These are phyloP conservation scores for Brassica incana DNA, from an alignment of 345 rosid species.

Conservation along the genomic window DNA sequence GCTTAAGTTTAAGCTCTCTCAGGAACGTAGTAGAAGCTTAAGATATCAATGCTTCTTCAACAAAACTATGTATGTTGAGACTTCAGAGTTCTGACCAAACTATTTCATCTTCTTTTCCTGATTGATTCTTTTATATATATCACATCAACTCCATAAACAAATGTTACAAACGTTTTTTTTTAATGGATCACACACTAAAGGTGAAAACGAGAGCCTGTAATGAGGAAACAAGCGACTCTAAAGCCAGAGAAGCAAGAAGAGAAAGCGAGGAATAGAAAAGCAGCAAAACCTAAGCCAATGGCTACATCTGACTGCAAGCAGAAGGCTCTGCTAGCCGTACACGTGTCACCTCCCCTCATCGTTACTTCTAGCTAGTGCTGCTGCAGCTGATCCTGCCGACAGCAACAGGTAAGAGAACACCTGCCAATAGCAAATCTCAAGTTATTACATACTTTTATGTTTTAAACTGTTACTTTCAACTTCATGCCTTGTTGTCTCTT, in stretches of 20 bases:
- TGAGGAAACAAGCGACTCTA: conserved; percentile 70
- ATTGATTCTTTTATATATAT: background rate
- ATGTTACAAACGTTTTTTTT: background rate
- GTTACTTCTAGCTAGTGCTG: conserved; percentile 61
- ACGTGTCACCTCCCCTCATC: conserved; percentile 53
- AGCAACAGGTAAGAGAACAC: conserved; percentile 78
- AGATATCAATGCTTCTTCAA: too few species aligned
- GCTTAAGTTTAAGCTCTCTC: too few species aligned
- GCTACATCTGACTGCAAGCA: conserved; percentile 79
- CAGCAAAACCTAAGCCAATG: conserved; percentile 74
- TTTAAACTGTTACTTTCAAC: background rate
- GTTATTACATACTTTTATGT: background rate
- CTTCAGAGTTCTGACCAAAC: background rate
- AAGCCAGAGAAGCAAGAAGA: conserved; percentile 85
- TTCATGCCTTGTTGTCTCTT: background rate
- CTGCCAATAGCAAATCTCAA: conserved; percentile 36
- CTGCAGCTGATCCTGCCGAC: conserved; percentile 81
- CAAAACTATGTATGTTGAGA: background rate
- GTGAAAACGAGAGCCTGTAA: conserved; percentile 86
- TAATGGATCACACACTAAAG: conserved; percentile 31
- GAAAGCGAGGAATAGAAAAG: conserved; percentile 68
- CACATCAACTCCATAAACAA: background rate
- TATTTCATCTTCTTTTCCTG: background rate
- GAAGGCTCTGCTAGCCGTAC: conserved; percentile 50
- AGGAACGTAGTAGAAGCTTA: too few species aligned